Percentiles rank a stretch among this genome's conserved stretches.
These are phyloP conservation scores for Protomyces gravidus DNA, from an alignment of 1,139 yeast genomes.

Conservation along the genomic window DNA sequence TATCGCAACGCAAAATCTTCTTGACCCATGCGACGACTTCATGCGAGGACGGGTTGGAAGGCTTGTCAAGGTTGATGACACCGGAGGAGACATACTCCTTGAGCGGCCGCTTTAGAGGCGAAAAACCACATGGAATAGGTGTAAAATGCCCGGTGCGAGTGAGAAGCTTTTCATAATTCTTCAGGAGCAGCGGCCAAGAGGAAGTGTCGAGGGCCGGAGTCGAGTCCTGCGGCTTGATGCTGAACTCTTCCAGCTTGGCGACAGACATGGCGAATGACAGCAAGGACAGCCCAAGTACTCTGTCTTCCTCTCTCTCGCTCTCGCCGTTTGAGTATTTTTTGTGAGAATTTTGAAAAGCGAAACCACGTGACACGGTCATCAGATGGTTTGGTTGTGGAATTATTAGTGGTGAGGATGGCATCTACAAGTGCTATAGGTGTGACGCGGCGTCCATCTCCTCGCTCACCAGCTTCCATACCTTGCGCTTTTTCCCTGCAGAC, in stretches of 20 bases:
- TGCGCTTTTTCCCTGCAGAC: conserved; percentile 37
- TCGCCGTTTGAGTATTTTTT: too few species aligned
- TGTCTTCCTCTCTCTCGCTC: too few species aligned
- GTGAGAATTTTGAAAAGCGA: too few species aligned
- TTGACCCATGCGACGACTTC: conserved; percentile 96
- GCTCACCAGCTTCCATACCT: conserved; percentile 41
- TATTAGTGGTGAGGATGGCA: too few species aligned
- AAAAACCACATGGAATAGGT: conserved; percentile 58
- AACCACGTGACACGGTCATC: too few species aligned
- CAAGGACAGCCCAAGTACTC: too few species aligned
- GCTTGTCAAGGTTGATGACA: conserved; percentile 94
- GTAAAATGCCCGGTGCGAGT: conserved; percentile 60
- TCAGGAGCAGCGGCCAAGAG: conserved; percentile 90
- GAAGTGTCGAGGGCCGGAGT: conserved; percentile 76
- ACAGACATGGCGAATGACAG: conserved; percentile 2
- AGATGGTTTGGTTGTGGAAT: too few species aligned
- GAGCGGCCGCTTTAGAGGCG: conserved; percentile 91
- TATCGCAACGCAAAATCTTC: conserved; percentile 81
- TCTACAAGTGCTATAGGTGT: too few species aligned
- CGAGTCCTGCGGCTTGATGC: conserved; percentile 85
- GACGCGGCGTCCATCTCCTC: conserved; percentile 30
- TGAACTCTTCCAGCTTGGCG: conserved; percentile 37
- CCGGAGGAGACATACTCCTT: conserved; percentile 88
- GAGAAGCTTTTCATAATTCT: conserved; percentile 86
- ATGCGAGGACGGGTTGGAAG: conserved; percentile 85